Evolutionary conservation across 805 yeast genomes (phyloP).

Genomic region (Ogataea neopini): DNA sequence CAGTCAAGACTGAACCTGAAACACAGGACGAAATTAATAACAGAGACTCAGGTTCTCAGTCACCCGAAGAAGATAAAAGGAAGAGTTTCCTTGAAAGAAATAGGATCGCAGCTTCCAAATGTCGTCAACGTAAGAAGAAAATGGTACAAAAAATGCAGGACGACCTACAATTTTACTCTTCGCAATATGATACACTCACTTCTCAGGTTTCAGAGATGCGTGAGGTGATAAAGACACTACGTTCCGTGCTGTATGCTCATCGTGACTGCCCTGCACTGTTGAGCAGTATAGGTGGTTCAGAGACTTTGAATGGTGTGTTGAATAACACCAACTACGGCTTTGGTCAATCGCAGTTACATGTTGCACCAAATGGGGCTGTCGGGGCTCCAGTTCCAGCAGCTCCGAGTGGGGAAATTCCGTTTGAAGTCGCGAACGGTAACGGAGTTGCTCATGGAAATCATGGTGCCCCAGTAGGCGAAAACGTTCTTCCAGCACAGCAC

Average conservation of each 20-base stretch:
- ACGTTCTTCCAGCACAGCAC: not conserved
- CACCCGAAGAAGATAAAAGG: slow-evolving; percentile 72
- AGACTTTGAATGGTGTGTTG: slow-evolving; percentile 39
- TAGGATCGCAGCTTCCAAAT: slow-evolving; percentile 94
- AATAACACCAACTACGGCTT: slow-evolving; percentile 10
- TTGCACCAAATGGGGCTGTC: not conserved
- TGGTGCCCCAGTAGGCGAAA: too few species aligned
- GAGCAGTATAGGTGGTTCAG: slow-evolving; percentile 48
- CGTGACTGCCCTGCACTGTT: slow-evolving; percentile 46
- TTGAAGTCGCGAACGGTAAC: not conserved
- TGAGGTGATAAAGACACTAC: slow-evolving; percentile 55
- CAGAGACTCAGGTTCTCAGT: slow-evolving; percentile 10
- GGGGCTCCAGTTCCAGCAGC: not conserved
- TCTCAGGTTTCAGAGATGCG: slow-evolving; percentile 57
- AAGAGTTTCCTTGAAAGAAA: slow-evolving; percentile 85
- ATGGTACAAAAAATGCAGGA: slow-evolving; percentile 80
- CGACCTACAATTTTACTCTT: slow-evolving; percentile 68
- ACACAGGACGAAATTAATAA: not conserved
- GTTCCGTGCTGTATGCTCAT: slow-evolving; percentile 49
- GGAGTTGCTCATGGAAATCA: not conserved
- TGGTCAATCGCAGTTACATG: not conserved
- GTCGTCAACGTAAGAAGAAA: slow-evolving; percentile 92
- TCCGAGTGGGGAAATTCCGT: not conserved
- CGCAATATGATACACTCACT: slow-evolving; percentile 67
- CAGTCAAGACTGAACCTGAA: slow-evolving; percentile 1